These are phyloP conservation scores for Penicillium sp. DNA, from an alignment of 2,329 filamentous ascomycete species.

Conservation along the genomic window DNA sequence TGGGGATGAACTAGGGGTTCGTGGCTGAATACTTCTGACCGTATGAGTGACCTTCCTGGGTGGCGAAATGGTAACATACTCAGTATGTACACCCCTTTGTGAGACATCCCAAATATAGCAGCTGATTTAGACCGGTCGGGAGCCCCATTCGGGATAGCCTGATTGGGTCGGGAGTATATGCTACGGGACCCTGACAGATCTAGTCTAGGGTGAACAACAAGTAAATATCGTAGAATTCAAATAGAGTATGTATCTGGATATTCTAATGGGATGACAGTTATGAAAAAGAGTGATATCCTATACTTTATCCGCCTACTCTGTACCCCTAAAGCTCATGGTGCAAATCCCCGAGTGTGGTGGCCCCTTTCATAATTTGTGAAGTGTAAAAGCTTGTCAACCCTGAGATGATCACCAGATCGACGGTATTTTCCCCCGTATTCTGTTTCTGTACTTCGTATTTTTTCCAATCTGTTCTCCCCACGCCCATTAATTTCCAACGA, in stretches of 20 bases:
- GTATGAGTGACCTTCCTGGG: not conserved
- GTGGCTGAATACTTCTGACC: slow-evolving; percentile 11
- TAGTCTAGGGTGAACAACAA: not conserved
- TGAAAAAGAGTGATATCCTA: no score
- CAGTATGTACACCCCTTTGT: slow-evolving; percentile 5
- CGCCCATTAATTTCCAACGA: slow-evolving; percentile 1
- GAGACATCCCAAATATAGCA: slow-evolving; percentile 24
- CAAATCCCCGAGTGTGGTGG: no score
- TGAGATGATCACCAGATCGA: slow-evolving; percentile 6
- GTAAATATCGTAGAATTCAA: not conserved
- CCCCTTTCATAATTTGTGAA: no score
- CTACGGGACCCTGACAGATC: not conserved
- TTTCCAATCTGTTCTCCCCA: slow-evolving; percentile 1
- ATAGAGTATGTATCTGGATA: not conserved
- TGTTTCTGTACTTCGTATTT: not conserved
- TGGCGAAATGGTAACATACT: not conserved
- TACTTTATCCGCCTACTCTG: no score
- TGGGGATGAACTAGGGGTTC: slow-evolving; percentile 13
- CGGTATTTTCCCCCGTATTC: slow-evolving; percentile 1
- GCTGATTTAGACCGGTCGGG: not conserved
- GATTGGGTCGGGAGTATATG: not conserved
- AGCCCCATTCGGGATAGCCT: not conserved
- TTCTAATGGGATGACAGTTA: not conserved
- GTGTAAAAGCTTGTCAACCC: not conserved
- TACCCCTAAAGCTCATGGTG: no score